These are phyloP conservation scores for Pholiota adiposa DNA, from an alignment of 1,284 basidiomycete genomes.

Conservation along the genomic window DNA sequence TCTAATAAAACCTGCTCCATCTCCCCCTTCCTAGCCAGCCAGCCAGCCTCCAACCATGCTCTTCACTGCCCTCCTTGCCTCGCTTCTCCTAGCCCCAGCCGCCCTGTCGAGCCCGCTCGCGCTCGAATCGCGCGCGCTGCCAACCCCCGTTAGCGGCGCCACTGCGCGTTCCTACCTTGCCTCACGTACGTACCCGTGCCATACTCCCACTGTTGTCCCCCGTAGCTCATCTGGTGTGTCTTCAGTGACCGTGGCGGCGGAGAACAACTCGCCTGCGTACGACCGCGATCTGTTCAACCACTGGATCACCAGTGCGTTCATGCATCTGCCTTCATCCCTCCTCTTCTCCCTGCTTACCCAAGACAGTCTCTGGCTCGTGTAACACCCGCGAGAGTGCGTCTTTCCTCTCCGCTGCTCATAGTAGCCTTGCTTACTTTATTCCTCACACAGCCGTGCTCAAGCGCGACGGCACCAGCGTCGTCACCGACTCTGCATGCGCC, in stretches of 20 bases:
- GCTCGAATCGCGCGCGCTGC: slow-evolving; percentile 25
- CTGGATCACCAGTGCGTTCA: slow-evolving; percentile 54
- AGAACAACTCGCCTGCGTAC: slow-evolving; percentile 52
- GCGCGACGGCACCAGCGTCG: slow-evolving; percentile 54
- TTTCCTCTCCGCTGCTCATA: neutral
- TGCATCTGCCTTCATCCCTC: neutral
- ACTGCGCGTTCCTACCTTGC: slow-evolving; percentile 32
- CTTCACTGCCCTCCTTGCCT: no score
- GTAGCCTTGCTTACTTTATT: slow-evolving; percentile 2
- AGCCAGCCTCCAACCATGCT: no score
- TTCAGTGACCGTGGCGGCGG: slow-evolving; percentile 47
- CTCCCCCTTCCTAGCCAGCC: no score
- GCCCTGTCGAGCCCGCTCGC: neutral
- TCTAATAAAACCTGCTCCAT: no score
- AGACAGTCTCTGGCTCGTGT: slow-evolving; percentile 52
- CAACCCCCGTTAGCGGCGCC: slow-evolving; percentile 33
- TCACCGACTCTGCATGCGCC: slow-evolving; percentile 43
- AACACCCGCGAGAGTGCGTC: slow-evolving; percentile 56
- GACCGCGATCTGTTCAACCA: slow-evolving; percentile 45
- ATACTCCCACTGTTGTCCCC: no score
- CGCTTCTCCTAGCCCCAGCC: no score
- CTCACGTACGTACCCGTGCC: neutral
- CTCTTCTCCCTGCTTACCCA: neutral
- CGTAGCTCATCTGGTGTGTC: neutral
- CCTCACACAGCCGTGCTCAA: slow-evolving; percentile 47